Conservation (phyloP, 176 grass and related monocot genomes). For the bread wheat (Triticum aestivum) region DNA sequence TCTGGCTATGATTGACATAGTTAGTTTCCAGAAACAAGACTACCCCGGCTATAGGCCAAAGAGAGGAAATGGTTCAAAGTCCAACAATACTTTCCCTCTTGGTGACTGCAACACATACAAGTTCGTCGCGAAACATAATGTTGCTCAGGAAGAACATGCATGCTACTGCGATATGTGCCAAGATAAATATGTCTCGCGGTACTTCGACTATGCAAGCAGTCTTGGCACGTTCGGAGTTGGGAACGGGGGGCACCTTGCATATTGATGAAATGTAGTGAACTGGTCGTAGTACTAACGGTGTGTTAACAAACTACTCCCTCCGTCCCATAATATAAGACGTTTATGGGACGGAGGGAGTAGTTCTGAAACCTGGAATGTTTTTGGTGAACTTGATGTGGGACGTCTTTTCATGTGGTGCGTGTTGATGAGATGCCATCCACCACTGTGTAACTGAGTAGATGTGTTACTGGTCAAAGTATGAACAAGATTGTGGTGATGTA, state of each 20-base stretch:
- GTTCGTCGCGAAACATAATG: neutral
- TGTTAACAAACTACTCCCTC: neutral
- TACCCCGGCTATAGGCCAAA: slow-evolving; percentile 59
- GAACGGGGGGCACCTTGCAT: neutral
- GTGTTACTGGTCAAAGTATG: neutral
- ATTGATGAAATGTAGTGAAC: neutral
- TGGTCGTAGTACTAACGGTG: neutral
- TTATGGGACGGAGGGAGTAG: no score
- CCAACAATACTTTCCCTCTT: neutral
- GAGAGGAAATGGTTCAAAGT: slow-evolving; percentile 40
- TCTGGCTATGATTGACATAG: slow-evolving; percentile 33
- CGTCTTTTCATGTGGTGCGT: neutral
- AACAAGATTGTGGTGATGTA: neutral
- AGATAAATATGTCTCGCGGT: neutral
- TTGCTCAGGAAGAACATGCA: neutral
- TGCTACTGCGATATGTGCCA: neutral
- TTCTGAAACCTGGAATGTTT: neutral
- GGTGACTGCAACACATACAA: neutral
- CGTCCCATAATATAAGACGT: no score
- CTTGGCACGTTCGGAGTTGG: neutral
- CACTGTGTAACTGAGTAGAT: neutral
- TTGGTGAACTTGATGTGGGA: neutral
- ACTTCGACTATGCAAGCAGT: neutral
- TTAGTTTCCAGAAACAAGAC: slow-evolving; percentile 40
- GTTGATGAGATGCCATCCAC: neutral